phyloP scores from a whole-genome alignment of 306 rosid species.

The Quercus ilex region DNA sequence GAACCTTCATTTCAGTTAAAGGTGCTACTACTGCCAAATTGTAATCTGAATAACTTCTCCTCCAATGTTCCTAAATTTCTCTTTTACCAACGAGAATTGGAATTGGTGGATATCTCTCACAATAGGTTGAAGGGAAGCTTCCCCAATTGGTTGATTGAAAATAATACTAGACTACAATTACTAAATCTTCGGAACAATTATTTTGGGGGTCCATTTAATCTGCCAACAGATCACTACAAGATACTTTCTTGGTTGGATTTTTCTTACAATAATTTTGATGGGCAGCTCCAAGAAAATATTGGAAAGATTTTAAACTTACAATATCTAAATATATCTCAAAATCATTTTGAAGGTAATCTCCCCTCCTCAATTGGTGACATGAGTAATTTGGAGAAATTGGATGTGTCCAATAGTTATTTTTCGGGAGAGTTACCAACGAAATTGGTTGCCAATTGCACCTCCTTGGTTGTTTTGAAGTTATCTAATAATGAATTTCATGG shows the following conservation, averaged over 20 bases:
- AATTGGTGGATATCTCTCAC: not conserved
- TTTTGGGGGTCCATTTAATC: conserved; percentile 5
- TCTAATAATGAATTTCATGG: conserved; percentile 13
- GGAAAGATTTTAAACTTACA: not conserved
- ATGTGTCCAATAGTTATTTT: conserved; percentile 20
- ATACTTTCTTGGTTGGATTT: not conserved
- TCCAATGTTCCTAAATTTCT: conserved; percentile 18
- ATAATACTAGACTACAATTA: conserved; percentile 16
- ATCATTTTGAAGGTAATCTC: conserved; percentile 19
- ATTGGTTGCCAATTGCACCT: not conserved
- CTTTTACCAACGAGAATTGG: conserved; percentile 6
- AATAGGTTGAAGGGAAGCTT: conserved; percentile 22
- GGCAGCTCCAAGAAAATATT: conserved; percentile 1
- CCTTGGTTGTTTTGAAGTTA: not conserved
- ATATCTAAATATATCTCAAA: not conserved
- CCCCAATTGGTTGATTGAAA: conserved; percentile 26
- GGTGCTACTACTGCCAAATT: not conserved
- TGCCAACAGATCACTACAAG: not conserved
- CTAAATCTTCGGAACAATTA: not conserved
- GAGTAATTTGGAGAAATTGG: not conserved
- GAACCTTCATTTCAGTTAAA: conserved; percentile 27
- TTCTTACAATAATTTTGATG: conserved; percentile 20
- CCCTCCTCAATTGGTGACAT: conserved; percentile 23
- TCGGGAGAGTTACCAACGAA: conserved; percentile 5
- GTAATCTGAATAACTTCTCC: conserved; percentile 4